A percentile compares a stretch with the other conserved stretches of the same genome.
Evolutionary conservation across 768 basidiomycete genomes (phyloP).

Genomic region (Gymnopilus junonius): DNA sequence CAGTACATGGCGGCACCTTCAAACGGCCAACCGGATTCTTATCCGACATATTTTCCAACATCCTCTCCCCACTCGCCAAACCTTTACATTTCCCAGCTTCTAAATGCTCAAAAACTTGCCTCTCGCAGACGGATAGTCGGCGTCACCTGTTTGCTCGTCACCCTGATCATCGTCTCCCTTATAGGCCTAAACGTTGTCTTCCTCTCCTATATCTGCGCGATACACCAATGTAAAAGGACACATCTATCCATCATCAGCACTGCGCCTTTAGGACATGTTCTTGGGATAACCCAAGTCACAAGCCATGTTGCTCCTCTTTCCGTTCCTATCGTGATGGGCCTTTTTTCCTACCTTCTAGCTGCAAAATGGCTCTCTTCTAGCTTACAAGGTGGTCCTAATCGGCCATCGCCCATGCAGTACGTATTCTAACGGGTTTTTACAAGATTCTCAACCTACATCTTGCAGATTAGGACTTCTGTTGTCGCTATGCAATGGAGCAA

Average conservation of each 20-base stretch:
- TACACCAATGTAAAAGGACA: constrained; percentile 1
- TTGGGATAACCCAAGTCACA: constrained; percentile 8
- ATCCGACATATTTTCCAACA: background rate
- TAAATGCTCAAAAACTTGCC: background rate
- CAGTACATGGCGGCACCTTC: background rate
- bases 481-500: constrained; percentile 1
- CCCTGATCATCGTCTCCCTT: background rate
- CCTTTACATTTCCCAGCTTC: background rate
- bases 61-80: background rate
- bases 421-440: background rate
- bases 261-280: background rate
- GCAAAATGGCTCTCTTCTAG: constrained; percentile 6
- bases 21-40: background rate
- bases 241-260: constrained; percentile 2
- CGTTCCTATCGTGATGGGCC: constrained; percentile 7
- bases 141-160: background rate
- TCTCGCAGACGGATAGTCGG: background rate
- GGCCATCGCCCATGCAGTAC: constrained; percentile 6
- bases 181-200: background rate
- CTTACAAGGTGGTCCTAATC: background rate
- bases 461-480: background rate
- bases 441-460: background rate
- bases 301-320: constrained; percentile 6
- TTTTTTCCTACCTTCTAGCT: constrained; percentile 6
- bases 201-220: constrained; percentile 3